A percentile compares a stretch with the other conserved stretches of the same genome.
These are phyloP conservation scores for Bipolaris sorokiniana DNA, from an alignment of 2,329 filamentous ascomycete genomes.

Conservation along the genomic window DNA sequence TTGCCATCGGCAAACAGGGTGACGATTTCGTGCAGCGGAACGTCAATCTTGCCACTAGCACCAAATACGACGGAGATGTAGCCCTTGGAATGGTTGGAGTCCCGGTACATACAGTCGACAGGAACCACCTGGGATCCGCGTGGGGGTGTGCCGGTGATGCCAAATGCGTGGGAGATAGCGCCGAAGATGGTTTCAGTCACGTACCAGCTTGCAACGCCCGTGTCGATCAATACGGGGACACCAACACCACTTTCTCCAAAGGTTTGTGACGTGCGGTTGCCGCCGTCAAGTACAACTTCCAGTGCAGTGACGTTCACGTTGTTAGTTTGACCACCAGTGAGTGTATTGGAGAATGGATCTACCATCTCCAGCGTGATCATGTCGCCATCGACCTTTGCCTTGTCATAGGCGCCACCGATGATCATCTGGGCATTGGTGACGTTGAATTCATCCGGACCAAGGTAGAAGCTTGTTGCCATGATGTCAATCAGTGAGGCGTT, in stretches of 20 bases:
- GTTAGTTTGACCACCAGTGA: neutral
- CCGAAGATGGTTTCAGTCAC: neutral
- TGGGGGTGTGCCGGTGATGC: neutral
- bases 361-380: neutral
- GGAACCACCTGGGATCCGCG: no score
- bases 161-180: neutral
- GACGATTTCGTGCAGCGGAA: neutral
- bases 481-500: neutral
- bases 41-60: neutral
- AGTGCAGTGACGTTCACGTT: neutral
- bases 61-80: neutral
- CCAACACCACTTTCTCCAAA: neutral
- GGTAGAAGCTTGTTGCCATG: constrained; percentile 2
- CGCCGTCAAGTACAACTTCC: neutral
- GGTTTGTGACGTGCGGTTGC: neutral
- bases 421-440: neutral
- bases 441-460: neutral
- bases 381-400: neutral
- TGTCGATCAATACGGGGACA: neutral
- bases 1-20: neutral
- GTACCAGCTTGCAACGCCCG: neutral
- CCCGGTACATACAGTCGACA: neutral
- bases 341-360: neutral
- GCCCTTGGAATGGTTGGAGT: neutral
- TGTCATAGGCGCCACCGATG: neutral